phyloP scores from a whole-genome alignment of 202 grass and related monocot species.

The Hordeum pubiflorum region DNA sequence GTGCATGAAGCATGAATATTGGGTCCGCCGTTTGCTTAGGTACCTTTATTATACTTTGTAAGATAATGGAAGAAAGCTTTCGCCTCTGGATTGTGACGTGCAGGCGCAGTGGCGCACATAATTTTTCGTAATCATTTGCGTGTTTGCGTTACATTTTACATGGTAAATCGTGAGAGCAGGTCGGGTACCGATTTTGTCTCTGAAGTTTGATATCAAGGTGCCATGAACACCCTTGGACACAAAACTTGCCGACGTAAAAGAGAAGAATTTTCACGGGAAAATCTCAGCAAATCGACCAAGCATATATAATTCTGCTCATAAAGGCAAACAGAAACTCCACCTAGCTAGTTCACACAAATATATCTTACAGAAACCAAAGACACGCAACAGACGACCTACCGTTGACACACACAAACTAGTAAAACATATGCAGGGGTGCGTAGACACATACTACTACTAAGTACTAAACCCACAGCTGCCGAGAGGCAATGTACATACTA shows the following conservation, averaged over 20 bases:
- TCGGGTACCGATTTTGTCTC: not conserved
- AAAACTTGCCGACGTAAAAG: not conserved
- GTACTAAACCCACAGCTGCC: not conserved
- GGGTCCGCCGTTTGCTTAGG: not conserved
- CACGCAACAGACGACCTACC: not conserved
- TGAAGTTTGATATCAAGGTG: too few relatives aligned
- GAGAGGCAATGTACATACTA: not conserved
- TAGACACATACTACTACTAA: too few relatives aligned
- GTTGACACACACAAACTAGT: not conserved
- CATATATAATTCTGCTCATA: not conserved
- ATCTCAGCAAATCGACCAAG: too few relatives aligned
- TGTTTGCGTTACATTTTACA: not conserved
- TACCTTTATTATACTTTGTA: not conserved
- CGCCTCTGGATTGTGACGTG: too few relatives aligned
- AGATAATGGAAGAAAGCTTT: too few relatives aligned
- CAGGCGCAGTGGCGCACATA: too few relatives aligned
- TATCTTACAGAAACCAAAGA: not conserved
- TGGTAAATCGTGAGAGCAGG: not conserved
- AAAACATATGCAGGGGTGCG: too few relatives aligned
- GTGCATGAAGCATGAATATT: not conserved
- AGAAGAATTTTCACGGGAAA: not conserved
- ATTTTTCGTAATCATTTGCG: too few relatives aligned
- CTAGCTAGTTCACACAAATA: not conserved
- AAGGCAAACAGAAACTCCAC: not conserved
- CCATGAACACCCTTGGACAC: not conserved